Evolutionary conservation across 2,329 filamentous ascomycete genomes (phyloP).

Genomic region (Ceratocystis destructans): DNA sequence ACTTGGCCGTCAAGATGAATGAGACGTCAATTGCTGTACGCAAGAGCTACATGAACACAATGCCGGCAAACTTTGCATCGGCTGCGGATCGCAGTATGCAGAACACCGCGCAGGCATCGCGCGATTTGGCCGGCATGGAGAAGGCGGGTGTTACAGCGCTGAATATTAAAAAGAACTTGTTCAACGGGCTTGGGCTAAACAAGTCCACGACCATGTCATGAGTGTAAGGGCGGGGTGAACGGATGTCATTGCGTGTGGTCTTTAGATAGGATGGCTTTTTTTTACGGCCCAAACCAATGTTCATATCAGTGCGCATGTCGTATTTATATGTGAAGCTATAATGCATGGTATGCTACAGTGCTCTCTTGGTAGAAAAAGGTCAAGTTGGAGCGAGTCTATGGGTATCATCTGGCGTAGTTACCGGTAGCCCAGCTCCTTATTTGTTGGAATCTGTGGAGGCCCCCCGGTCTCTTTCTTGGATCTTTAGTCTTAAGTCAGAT

Average conservation of each 20-base stretch:
- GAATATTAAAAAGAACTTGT: constrained; percentile 16
- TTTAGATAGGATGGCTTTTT: not conserved
- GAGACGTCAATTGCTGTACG: constrained; percentile 33
- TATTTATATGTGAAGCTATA: not conserved
- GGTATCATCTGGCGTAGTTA: not conserved
- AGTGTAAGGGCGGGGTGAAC: not conserved
- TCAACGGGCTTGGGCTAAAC: constrained; percentile 15
- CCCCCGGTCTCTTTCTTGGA: constrained; percentile 8
- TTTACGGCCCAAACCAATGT: not conserved
- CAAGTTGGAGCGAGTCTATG: not conserved
- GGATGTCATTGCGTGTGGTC: not conserved
- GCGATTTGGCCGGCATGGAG: constrained; percentile 10
- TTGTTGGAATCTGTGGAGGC: not conserved
- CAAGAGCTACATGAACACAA: not conserved
- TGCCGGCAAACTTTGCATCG: not conserved
- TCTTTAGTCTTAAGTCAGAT: constrained; percentile 26
- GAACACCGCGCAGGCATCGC: not conserved
- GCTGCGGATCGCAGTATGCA: not conserved
- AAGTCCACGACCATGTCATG: not conserved
- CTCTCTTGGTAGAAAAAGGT: not conserved
- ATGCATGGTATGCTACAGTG: not conserved
- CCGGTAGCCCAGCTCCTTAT: not conserved
- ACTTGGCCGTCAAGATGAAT: constrained; percentile 69
- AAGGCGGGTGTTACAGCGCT: constrained; percentile 10
- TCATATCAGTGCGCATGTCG: not conserved